Conservation (phyloP, 2,329 filamentous ascomycete species). For the Phialophora tarda region DNA sequence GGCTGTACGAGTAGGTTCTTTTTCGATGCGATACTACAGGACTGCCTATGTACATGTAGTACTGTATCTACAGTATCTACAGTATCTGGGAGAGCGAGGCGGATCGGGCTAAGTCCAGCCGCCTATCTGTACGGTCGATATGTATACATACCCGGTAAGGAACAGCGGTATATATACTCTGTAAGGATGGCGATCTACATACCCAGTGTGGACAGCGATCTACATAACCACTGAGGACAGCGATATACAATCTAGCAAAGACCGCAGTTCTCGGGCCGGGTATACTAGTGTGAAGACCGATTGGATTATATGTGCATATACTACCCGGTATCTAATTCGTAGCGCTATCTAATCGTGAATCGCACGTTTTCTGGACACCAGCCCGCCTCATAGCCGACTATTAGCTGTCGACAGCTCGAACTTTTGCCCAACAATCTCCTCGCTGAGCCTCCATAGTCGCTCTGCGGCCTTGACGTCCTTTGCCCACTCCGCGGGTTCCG, state of each 20-base stretch:
- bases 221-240: neutral
- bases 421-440: slow-evolving; percentile 45
- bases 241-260: neutral
- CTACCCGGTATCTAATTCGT: neutral
- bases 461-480: slow-evolving; percentile 35
- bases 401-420: slow-evolving; percentile 38
- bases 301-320: neutral
- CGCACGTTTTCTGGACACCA: neutral
- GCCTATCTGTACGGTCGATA: too few relatives aligned
- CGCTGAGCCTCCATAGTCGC: slow-evolving; percentile 33
- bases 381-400: slow-evolving; percentile 8
- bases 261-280: neutral
- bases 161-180: too few relatives aligned
- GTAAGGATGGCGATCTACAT: too few relatives aligned
- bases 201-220: too few relatives aligned
- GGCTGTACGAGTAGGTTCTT: too few relatives aligned
- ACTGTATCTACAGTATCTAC: too few relatives aligned
- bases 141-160: neutral
- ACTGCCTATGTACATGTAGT: too few relatives aligned
- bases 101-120: too few relatives aligned
- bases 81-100: too few relatives aligned
- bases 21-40: too few relatives aligned
- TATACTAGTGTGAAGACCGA: neutral
- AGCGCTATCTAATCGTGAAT: neutral
- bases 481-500: slow-evolving; percentile 42